Evolutionary conservation across 129 eudicot genomes (phyloP).

Genomic region (Scalesia atractyloides): DNA sequence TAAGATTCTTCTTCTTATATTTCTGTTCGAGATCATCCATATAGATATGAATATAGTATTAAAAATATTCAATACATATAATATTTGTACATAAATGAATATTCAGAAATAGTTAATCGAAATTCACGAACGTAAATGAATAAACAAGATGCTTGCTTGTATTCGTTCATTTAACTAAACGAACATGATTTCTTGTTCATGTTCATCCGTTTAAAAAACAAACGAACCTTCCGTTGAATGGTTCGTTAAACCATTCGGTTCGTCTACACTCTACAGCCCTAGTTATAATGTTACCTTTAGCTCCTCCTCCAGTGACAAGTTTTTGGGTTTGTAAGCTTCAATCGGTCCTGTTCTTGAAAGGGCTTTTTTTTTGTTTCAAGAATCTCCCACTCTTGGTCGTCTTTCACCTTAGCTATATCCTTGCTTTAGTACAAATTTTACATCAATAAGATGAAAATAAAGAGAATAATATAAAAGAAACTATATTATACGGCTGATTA

Average conservation of each 20-base stretch:
- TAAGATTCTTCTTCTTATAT: background rate
- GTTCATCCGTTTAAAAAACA: no score
- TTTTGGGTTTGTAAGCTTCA: conserved; percentile 82
- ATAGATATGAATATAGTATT: background rate
- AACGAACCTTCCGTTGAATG: no score
- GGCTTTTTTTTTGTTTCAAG: conserved; percentile 81
- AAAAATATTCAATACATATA: background rate
- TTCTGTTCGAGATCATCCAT: background rate
- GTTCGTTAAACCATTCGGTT: background rate
- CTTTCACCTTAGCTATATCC: conserved; percentile 95
- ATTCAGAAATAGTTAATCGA: background rate
- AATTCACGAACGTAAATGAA: background rate
- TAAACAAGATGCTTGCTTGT: background rate
- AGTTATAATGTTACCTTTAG: conserved; percentile 53
- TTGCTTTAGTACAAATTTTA: conserved; percentile 51
- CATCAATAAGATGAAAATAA: conserved; percentile 2
- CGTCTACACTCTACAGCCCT: background rate
- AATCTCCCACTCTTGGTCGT: conserved; percentile 92
- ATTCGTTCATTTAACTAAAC: background rate
- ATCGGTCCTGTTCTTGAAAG: conserved; percentile 88
- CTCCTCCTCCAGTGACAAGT: conserved; percentile 75
- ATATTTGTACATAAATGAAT: background rate
- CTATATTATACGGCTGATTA: background rate
- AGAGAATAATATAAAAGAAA: background rate
- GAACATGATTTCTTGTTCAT: no score